Base-by-base conservation (phyloP, 1,139 yeast genomes). In the Yueomyces sp. region DNA sequence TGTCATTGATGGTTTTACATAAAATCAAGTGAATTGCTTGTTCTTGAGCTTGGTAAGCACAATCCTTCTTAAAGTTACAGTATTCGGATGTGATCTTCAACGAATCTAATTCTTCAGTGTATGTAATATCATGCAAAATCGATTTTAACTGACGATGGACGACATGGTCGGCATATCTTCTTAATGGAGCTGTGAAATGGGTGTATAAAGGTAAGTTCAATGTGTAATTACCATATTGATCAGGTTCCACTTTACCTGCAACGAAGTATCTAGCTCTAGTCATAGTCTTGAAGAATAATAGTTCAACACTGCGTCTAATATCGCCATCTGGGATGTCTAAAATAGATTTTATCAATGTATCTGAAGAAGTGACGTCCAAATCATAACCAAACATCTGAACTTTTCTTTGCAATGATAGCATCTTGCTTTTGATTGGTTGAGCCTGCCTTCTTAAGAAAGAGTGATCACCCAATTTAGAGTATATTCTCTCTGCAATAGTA, bases 41-140 rank as follows among this genome's bases (percentile, higher is more conserved):
- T 53, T 86, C 95, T 64, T 91, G 97, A 1, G 96, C 96, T 52
- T 76, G 78, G 48, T 78, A 79, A 1, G 97, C 94, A 62, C 96
- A 89, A 57, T 91, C 97, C 62, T 87, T 86, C 64, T 89, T 87
- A 70, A 91, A 89, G 55, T 87, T 87, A 65, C 96, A 89, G 61
- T 86, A 87, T 55, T 91, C 96, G 11, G 95, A 83, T 36, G 83
- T 73, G 49, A 86, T 81, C 56, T 83, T 81, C 53, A 89, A 68
- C 0, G 87, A 68, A 39, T 84, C 94, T 44, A 79, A 57, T 49
- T 84, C 94, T 41, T 75, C 78, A 19, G 56, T 54, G 48, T 57
- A 55, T 6, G 50, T 46, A 39, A 65, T 61, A 12, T 60, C 64
- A 38, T 65, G 65, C 40, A 91, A 63, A 12, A 81, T 76, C 3